Conservation (phyloP, 2,329 filamentous ascomycete genomes). For the Chaetoscypha palmicola region DNA sequence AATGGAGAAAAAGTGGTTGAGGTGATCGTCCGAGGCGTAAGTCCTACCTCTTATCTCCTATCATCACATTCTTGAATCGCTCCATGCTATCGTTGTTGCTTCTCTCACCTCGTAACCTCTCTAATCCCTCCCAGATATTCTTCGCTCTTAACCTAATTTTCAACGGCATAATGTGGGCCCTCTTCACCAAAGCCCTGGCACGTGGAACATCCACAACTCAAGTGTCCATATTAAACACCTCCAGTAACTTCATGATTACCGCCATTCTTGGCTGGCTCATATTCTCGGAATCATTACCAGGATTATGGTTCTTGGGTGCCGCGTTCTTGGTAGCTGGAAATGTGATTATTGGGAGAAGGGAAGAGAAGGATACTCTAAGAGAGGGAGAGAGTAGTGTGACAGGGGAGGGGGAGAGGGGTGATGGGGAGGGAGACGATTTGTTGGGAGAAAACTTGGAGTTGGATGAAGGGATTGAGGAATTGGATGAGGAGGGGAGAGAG, state of each 20-base stretch:
- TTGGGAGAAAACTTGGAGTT: conserved; percentile 9
- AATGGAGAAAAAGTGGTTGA: conserved; percentile 42
- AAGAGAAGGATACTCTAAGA: conserved; percentile 19
- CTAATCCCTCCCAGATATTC: conserved; percentile 41
- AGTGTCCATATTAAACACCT: conserved; percentile 76
- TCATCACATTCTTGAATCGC: neutral
- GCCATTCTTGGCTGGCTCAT: conserved; percentile 63
- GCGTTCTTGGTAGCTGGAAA: conserved; percentile 66
- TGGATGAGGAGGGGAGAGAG: conserved; percentile 1
- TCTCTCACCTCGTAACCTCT: neutral
- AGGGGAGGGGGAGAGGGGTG: conserved; percentile 11
- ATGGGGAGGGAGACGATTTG: conserved; percentile 9
- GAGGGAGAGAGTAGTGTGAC: conserved; percentile 9
- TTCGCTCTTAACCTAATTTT: conserved; percentile 52
- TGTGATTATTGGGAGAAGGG: conserved; percentile 66
- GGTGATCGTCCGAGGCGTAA: conserved; percentile 42
- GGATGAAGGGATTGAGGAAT: conserved; percentile 13
- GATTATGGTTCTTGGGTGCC: conserved; percentile 71
- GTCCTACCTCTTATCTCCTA: conserved; percentile 17
- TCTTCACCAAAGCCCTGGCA: conserved; percentile 74
- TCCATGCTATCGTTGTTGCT: too few species aligned
- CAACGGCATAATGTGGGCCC: conserved; percentile 61
- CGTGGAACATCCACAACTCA: conserved; percentile 68
- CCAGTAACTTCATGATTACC: conserved; percentile 73
- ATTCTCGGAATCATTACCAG: conserved; percentile 64